A percentile compares a stretch with the other conserved stretches of the same genome.
These are phyloP conservation scores for Colletotrichum lini DNA, from an alignment of 2,329 filamentous ascomycete genomes.

Conservation along the genomic window DNA sequence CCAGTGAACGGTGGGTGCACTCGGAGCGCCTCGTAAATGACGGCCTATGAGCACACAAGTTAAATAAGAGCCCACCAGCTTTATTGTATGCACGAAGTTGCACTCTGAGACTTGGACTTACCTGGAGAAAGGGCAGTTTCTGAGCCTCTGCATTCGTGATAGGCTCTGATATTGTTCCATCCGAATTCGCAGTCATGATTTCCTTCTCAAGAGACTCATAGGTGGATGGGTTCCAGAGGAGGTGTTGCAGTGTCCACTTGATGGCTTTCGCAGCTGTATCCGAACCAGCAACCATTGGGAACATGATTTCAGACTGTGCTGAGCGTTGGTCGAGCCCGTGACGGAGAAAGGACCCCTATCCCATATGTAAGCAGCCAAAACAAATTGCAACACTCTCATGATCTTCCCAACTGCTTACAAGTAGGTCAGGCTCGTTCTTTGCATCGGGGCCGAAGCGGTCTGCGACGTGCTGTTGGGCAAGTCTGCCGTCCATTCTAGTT, in stretches of 20 bases:
- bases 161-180: slow-evolving; percentile 42
- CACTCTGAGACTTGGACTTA: background rate
- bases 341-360: slow-evolving; percentile 26
- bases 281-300: slow-evolving; percentile 50
- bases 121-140: slow-evolving; percentile 57
- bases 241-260: slow-evolving; percentile 64
- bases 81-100: background rate
- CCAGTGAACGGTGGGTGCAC: slow-evolving; percentile 64
- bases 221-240: slow-evolving; percentile 63
- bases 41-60: slow-evolving; percentile 52
- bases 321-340: slow-evolving; percentile 32
- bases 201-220: slow-evolving; percentile 63
- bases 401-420: slow-evolving; percentile 1
- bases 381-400: background rate
- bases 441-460: slow-evolving; percentile 11
- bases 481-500: background rate
- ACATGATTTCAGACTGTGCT: slow-evolving; percentile 31
- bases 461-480: slow-evolving; percentile 23
- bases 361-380: background rate
- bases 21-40: slow-evolving; percentile 66
- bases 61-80: background rate
- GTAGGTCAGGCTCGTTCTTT: slow-evolving; percentile 31
- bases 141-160: slow-evolving; percentile 53
- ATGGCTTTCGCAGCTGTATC: slow-evolving; percentile 54
- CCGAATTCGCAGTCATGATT: slow-evolving; percentile 53